Evolutionary conservation across 495 filamentous ascomycete species (phyloP), one percentile per base, ranked within the genome.

Genomic region (Penicillium goetzii): DNA sequence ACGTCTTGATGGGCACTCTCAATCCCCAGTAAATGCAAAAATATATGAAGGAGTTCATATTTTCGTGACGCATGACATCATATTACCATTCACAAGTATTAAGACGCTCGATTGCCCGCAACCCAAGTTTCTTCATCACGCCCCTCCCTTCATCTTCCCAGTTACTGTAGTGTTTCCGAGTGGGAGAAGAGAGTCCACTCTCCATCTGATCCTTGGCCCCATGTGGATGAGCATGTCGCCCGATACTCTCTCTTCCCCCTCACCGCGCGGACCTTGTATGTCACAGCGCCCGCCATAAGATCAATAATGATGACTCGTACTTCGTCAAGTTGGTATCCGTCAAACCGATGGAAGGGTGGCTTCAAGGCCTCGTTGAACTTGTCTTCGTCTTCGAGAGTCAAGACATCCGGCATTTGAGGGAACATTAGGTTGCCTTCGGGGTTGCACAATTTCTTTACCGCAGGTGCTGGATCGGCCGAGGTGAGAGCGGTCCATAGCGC

Each of bases 171-270:
- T 0, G 79, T 80, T 61, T 80, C 79, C 47, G 74, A 72, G 60
- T 81, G 79, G 7, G 59, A 61, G 17, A 72, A 71, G 32, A 81
- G 60, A 47, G 72, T 67, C 79, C 79, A 81, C 61, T 81, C 79
- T 11, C 79, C 79, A 62, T 81, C 79, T 2, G 76, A 76, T 4
- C 66, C 79, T 65, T 81, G 79, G 21, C 76, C 76, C 79, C 79
- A 81, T 4, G 79, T 81, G 34, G 74, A 75, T 34, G 76, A 76
- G 26, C 72, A 74, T 12, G 72, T 75, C 2, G 71, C 76, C 14
- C 60, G 66, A 38, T 76, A 80, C 47, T 68, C 59, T 25, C 66
- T 67, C 21, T 72, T 61, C 2, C 70, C 71, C 4, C 70, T 47
- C 17, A 67, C 52, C 2, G 77, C 77, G 15, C 70, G 68, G 40